These are phyloP conservation scores for Sclerotinia sclerotiorum DNA, from an alignment of 2,329 filamentous ascomycete genomes.

Conservation along the genomic window DNA sequence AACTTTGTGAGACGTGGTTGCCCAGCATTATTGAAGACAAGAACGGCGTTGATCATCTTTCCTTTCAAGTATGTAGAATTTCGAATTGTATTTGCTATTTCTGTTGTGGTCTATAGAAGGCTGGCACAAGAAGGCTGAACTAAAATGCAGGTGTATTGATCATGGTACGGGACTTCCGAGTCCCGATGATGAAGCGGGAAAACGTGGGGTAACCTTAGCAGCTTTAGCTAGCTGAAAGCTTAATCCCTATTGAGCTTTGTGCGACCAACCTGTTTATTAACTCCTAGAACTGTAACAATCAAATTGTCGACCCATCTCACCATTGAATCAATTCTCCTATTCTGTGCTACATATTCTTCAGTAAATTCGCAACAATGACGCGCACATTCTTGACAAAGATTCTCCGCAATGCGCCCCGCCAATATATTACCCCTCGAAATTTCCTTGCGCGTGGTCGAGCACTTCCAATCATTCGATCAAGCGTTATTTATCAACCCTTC, in stretches of 20 bases:
- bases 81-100: not conserved
- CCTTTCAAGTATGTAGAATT: not conserved
- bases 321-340: not conserved
- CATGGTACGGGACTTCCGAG: not conserved
- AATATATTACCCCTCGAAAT: conserved; percentile 5
- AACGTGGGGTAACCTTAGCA: conserved; percentile 27
- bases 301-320: conserved; percentile 1
- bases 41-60: conserved; percentile 94
- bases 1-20: conserved; percentile 97
- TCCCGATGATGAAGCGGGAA: conserved; percentile 19
- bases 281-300: not conserved
- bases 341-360: not conserved
- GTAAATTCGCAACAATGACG: conserved; percentile 6
- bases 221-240: conserved; percentile 18
- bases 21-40: conserved; percentile 98
- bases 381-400: conserved; percentile 14
- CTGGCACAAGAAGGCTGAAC: conserved; percentile 19
- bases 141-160: conserved; percentile 1
- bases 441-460: not conserved
- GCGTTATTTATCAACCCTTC: conserved; percentile 9
- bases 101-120: not conserved
- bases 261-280: not conserved
- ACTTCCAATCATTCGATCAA: not conserved
- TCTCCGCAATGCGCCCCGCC: conserved; percentile 11
- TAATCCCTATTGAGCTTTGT: conserved; percentile 5